Conservation (phyloP, 495 filamentous ascomycete species). For the Aspergillus avenaceus region DNA sequence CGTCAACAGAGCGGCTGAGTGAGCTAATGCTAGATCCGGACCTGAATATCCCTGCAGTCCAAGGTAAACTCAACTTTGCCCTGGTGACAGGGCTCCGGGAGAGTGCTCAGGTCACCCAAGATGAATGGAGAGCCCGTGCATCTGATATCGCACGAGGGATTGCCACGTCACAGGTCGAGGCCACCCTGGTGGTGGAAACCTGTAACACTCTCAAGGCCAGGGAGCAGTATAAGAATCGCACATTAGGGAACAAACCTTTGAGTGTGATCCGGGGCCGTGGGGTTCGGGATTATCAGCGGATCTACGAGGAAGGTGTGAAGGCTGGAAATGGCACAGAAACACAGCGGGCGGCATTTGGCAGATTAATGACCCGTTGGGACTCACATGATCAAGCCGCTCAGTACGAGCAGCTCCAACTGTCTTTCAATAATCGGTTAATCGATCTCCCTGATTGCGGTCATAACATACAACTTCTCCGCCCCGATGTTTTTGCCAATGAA, state of each 20-base stretch:
- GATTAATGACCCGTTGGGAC: constrained; percentile 34
- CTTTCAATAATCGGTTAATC: constrained; percentile 28
- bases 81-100: constrained; percentile 29
- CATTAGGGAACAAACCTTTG: constrained; percentile 30
- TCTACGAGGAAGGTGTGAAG: constrained; percentile 29
- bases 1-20: constrained; percentile 30
- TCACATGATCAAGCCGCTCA: constrained; percentile 35
- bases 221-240: constrained; percentile 25
- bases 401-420: constrained; percentile 41
- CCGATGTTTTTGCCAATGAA: constrained; percentile 43
- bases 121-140: constrained; percentile 33
- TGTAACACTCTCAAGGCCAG: constrained; percentile 27
- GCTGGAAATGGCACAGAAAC: constrained; percentile 30
- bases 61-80: constrained; percentile 26
- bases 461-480: constrained; percentile 43
- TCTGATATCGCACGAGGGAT: constrained; percentile 27
- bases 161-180: constrained; percentile 15
- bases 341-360: constrained; percentile 24
- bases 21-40: constrained; percentile 30
- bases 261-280: constrained; percentile 35
- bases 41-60: constrained; percentile 26
- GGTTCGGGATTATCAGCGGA: constrained; percentile 25
- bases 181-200: constrained; percentile 12
- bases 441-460: constrained; percentile 45
- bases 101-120: constrained; percentile 21